Evolutionary conservation across 805 yeast genomes (phyloP).

Genomic region (Sugiyamaella valdiviana): DNA sequence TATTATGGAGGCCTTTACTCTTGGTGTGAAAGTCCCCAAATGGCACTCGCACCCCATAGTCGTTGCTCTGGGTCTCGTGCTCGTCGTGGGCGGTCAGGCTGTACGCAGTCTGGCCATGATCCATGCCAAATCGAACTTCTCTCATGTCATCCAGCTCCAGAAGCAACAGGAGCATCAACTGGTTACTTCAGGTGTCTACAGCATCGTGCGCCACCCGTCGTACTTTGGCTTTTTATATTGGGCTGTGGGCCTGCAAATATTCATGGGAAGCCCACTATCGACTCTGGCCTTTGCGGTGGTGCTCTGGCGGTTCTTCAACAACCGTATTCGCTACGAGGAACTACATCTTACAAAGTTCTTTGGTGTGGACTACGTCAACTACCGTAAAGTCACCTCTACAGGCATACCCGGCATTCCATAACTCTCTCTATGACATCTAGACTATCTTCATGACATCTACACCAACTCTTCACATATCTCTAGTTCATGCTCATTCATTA

Average conservation of each 20-base stretch:
- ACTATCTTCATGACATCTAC: background rate
- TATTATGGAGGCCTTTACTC: slow-evolving; percentile 41
- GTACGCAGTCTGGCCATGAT: slow-evolving; percentile 75
- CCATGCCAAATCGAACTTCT: slow-evolving; percentile 80
- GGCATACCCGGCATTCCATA: slow-evolving; percentile 58
- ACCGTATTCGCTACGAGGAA: slow-evolving; percentile 69
- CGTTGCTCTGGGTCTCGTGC: slow-evolving; percentile 41
- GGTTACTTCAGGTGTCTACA: slow-evolving; percentile 70
- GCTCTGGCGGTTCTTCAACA: slow-evolving; percentile 61
- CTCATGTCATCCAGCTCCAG: slow-evolving; percentile 62
- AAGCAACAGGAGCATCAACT: slow-evolving; percentile 53
- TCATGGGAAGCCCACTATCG: slow-evolving; percentile 61
- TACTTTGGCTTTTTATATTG: slow-evolving; percentile 90
- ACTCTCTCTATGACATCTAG: too few relatives aligned
- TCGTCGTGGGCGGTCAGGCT: slow-evolving; percentile 56
- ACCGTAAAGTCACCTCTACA: slow-evolving; percentile 44
- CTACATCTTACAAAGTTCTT: slow-evolving; percentile 57
- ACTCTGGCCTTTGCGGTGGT: slow-evolving; percentile 47
- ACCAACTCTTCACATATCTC: background rate
- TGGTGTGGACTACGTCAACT: slow-evolving; percentile 55
- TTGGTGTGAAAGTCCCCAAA: background rate
- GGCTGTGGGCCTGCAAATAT: slow-evolving; percentile 80
- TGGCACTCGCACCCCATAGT: background rate
- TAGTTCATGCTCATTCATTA: background rate
- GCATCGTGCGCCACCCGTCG: slow-evolving; percentile 73